phyloP scores from a whole-genome alignment of 352 stramenopile species.

The Phytophthora nicotianae region DNA sequence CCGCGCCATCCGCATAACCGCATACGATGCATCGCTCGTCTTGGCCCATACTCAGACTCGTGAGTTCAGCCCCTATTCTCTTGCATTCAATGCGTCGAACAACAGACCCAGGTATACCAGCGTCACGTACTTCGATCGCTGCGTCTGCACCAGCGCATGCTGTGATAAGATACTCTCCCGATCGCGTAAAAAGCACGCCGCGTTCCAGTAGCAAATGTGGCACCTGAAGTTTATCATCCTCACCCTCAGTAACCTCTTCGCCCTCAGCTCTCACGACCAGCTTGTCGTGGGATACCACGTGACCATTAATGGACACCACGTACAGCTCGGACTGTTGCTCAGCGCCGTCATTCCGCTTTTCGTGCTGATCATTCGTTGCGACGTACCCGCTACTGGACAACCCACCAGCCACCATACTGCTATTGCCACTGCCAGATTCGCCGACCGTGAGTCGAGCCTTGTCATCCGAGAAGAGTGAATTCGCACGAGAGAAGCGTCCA shows the following conservation, averaged over 20 bases:
- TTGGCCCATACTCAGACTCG: slow-evolving; percentile 74
- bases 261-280: slow-evolving; percentile 45
- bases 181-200: slow-evolving; percentile 77
- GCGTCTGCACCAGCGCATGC: slow-evolving; percentile 61
- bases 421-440: slow-evolving; percentile 32
- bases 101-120: slow-evolving; percentile 57
- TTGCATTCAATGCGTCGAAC: slow-evolving; percentile 85
- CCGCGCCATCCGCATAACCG: slow-evolving; percentile 77
- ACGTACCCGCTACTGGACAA: slow-evolving; percentile 44
- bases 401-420: slow-evolving; percentile 45
- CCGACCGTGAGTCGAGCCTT: slow-evolving; percentile 44
- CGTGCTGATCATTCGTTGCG: slow-evolving; percentile 30
- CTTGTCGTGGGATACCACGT: slow-evolving; percentile 69
- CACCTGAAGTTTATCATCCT: slow-evolving; percentile 20
- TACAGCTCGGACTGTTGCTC: slow-evolving; percentile 77
- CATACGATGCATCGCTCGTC: slow-evolving; percentile 85
- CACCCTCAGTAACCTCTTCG: slow-evolving; percentile 17
- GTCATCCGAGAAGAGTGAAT: slow-evolving; percentile 53
- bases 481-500: slow-evolving; percentile 40
- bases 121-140: slow-evolving; percentile 79
- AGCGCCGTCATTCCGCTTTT: slow-evolving; percentile 27
- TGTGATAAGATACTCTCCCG: slow-evolving; percentile 80
- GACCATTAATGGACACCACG: slow-evolving; percentile 83
- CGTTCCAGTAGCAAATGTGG: slow-evolving; percentile 71
- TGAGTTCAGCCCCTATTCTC: slow-evolving; percentile 56